A percentile compares a stretch with the other conserved stretches of the same genome.
phyloP scores from a whole-genome alignment of 1,139 yeast species.

The Zygoascus meyerae region DNA sequence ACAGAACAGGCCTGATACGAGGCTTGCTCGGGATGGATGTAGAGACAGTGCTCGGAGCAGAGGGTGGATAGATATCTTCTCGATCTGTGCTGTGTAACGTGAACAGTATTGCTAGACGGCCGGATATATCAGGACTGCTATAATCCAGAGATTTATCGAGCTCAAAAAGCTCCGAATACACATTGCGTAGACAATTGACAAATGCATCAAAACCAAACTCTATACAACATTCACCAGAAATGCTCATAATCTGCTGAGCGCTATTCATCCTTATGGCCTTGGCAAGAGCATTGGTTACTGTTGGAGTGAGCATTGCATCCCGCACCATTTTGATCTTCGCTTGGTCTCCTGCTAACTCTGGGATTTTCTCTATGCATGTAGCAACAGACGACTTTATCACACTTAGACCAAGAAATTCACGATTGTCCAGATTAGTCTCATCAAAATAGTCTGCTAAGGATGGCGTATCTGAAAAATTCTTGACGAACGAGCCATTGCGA shows the following conservation, averaged over 20 bases:
- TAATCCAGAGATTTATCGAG: constrained; percentile 36
- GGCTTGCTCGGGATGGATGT: constrained; percentile 12
- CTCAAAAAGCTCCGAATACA: constrained; percentile 57
- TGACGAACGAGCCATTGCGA: too few species aligned
- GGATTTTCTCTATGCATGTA: constrained; percentile 46
- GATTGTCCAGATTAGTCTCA: constrained; percentile 23
- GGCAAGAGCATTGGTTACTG: constrained; percentile 25
- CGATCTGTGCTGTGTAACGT: constrained; percentile 2
- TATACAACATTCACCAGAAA: constrained; percentile 65
- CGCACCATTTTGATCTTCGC: constrained; percentile 14
- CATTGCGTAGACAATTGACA: constrained; percentile 57
- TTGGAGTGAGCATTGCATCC: constrained; percentile 14
- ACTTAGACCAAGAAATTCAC: constrained; percentile 54
- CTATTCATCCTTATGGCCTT: constrained; percentile 36
- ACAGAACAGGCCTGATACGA: constrained; percentile 38
- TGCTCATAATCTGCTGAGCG: constrained; percentile 48
- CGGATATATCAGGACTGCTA: constrained; percentile 7
- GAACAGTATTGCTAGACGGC: constrained; percentile 15
- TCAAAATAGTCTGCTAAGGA: not conserved
- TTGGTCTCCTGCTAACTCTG: constrained; percentile 3
- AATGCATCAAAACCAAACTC: constrained; percentile 75
- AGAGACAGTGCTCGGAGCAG: constrained; percentile 3
- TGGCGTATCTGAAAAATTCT: too few species aligned
- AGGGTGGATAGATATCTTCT: not conserved
- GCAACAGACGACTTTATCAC: constrained; percentile 52